Percentiles rank a stretch among this genome's conserved stretches.
phyloP scores from a whole-genome alignment of 768 basidiomycete genomes.

The Royoungia palumana region DNA sequence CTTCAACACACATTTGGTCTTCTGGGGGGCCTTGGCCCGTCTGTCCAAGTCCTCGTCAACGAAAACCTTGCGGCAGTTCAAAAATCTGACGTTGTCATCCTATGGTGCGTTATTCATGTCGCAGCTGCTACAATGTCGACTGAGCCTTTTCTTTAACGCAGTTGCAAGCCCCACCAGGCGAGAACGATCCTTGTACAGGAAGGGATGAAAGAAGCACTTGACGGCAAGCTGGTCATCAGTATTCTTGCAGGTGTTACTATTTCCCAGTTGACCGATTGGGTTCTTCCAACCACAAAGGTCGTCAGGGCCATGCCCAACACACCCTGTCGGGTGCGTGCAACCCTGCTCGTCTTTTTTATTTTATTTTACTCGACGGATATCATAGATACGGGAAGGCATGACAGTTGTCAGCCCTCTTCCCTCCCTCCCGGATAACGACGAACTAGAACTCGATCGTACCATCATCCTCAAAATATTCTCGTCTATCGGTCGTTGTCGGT shows the following conservation, averaged over 20 bases:
- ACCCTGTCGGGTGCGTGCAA: conserved; percentile 73
- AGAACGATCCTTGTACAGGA: conserved; percentile 64
- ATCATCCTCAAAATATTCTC: conserved; percentile 94
- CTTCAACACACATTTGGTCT: conserved; percentile 58
- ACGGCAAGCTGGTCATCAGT: conserved; percentile 90
- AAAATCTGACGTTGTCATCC: conserved; percentile 78
- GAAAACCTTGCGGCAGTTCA: conserved; percentile 70
- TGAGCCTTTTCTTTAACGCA: conserved; percentile 32
- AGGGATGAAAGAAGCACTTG: conserved; percentile 80
- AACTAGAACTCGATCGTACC: conserved; percentile 55
- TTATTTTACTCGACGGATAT: not conserved
- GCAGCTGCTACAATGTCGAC: not conserved
- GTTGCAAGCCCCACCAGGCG: conserved; percentile 93
- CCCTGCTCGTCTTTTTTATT: not conserved
- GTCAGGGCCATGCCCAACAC: conserved; percentile 99
- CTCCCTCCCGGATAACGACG: conserved; percentile 34
- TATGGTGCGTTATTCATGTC: conserved; percentile 59
- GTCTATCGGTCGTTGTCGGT: conserved; percentile 92
- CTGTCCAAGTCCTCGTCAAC: conserved; percentile 67
- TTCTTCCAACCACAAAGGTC: conserved; percentile 72
- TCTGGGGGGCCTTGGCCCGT: conserved; percentile 56
- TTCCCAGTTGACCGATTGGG: conserved; percentile 71
- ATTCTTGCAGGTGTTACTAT: conserved; percentile 98
- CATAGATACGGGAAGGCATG: conserved; percentile 98
- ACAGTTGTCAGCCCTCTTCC: conserved; percentile 83